Evolutionary conservation across 192 early-diverging fungal species (phyloP), one percentile per base, ranked within the genome.

Genomic region (Linnemannia elongata): DNA sequence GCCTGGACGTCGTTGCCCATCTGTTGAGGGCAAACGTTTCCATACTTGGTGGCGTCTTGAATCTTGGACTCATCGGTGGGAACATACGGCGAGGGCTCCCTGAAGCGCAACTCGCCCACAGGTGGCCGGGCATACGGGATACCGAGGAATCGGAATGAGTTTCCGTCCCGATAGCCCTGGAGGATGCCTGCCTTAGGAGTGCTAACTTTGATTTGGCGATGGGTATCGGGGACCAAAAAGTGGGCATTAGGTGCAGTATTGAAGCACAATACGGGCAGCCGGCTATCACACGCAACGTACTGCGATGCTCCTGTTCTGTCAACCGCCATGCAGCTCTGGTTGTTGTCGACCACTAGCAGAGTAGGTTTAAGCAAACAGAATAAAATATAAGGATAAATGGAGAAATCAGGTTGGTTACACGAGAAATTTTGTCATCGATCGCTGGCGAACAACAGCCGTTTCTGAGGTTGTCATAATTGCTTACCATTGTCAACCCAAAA

Each of bases 111-210:
- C 7, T 69, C 5, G 5, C 75, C 75, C 33, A 82, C 75, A 24
- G 81, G 81, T 41, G 81, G 36, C 35, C 69, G 54, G 9, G 81
- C 81, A 44, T 82, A 82, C 1, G 73, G 81, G 42, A 82, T 69
- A 41, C 81, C 81, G 35, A 72, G n/a, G 74, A 82, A 77, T 17
- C 75, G 36, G 66, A 82, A 77, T 6, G 81, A 74, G 45, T 76
- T 44, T n/a, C 24, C 22, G 47, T 82, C 81, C 17, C 81, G 81
- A 18, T 66, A 78, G n/a, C 81, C 81, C 22, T 69, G 75, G 44
- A 69, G 13, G 39, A 38, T 20, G n/a, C 81, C 75, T 22, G 39
- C 68, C 17, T 39, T 44, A 10, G 60, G n/a, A 20, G 63, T 38
- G 4, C 8, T 54, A 20, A 81, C 66, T 18, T 41, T n/a, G 55